A percentile compares a stretch with the other conserved stretches of the same genome.
Conservation (phyloP, 495 filamentous ascomycete genomes). For the Cairneyella variabilis region DNA sequence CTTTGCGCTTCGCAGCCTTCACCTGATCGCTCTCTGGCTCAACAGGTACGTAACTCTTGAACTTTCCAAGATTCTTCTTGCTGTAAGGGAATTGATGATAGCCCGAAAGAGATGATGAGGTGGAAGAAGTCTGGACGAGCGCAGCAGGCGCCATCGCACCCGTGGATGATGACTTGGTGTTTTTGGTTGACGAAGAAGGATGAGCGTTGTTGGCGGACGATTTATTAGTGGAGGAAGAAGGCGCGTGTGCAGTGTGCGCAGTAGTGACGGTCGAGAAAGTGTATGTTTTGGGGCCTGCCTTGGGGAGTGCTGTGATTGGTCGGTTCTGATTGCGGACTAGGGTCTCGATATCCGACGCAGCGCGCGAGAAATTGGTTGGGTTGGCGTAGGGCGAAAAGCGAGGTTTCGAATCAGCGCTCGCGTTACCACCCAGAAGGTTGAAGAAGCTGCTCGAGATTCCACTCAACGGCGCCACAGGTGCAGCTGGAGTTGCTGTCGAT, state of each 20-base stretch:
- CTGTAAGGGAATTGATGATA: too few relatives aligned
- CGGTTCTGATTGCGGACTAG: constrained; percentile 5
- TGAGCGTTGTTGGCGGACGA: not conserved
- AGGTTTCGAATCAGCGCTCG: constrained; percentile 10
- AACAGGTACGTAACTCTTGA: not conserved
- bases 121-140: not conserved
- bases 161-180: constrained; percentile 2
- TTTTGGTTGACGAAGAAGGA: not conserved
- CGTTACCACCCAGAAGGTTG: not conserved
- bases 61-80: constrained; percentile 2
- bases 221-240: constrained; percentile 11
- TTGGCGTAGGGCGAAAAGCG: constrained; percentile 25
- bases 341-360: constrained; percentile 16
- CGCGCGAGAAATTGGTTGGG: constrained; percentile 8
- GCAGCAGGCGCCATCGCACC: constrained; percentile 18
- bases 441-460: not conserved
- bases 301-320: constrained; percentile 15
- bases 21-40: constrained; percentile 6
- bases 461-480: not conserved
- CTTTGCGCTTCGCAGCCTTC: constrained; percentile 12
- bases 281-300: constrained; percentile 18
- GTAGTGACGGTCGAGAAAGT: constrained; percentile 18
- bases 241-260: constrained; percentile 2
- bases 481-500: constrained; percentile 15
- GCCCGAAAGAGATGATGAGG: not conserved